Evolutionary conservation across 2,329 filamentous ascomycete species (phyloP), one percentile per base, ranked within the genome.

Genomic region (Byssothecium circinans): DNA sequence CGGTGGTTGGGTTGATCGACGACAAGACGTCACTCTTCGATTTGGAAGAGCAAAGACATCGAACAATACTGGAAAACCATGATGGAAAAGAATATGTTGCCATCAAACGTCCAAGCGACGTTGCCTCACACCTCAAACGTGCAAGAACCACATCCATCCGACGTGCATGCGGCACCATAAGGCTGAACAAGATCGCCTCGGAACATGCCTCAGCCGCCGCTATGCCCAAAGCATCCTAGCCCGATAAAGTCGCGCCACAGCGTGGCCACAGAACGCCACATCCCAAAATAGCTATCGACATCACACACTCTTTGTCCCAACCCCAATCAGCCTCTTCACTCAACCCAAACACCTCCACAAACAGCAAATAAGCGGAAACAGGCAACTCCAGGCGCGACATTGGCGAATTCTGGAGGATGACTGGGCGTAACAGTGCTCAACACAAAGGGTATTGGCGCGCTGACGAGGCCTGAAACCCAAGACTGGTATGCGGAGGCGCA

Each of bases 391-490:
- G n/a, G 15, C 32, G 32, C 30, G 37, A 41, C 30, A 19, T 33
- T 33, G 48, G 41, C 53, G 54, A 52, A 52, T 41, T 34, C 44
- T 49, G 45, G 49, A 38, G 45, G 50, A 46, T 47, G 25, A 27
- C 25, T 11, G 7, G 25, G 25, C 25, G 25, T 17, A 25, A 36
- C 33, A 29, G 18, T 18, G 38, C 12, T 41, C 10, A 34, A n/a
- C n/a, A n/a, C n/a, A n/a, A n/a, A n/a, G n/a, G n/a, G n/a, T n/a
- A n/a, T n/a, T n/a, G 23, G 23, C 23, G 23, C 22, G 41, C 59
- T 68, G 63, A 68, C 65, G 63, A 68, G 59, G 58, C 60, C 60
- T 68, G 63, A 68, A 65, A 68, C 64, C 46, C 52, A 60, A 52
- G 57, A 58, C 54, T 54, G 57, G 58, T 54, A 50, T 47, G 46